Evolutionary conservation across 1,284 basidiomycete genomes (phyloP).

Genomic region (Malassezia arunalokei): DNA sequence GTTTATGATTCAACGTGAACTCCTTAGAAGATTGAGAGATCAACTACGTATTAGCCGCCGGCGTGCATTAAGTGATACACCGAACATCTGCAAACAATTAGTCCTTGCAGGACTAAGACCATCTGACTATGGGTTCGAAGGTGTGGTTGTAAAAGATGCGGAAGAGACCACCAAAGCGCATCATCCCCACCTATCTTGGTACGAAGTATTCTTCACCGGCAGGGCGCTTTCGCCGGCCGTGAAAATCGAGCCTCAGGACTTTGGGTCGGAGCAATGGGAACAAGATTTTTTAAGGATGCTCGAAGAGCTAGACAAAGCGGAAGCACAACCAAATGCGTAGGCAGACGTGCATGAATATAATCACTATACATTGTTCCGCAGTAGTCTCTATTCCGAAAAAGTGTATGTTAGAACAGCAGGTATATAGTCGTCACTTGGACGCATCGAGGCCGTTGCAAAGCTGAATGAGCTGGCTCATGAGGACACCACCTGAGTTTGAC

Average conservation of each 20-base stretch:
- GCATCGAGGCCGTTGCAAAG: constrained; percentile 7
- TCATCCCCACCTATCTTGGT: constrained; percentile 12
- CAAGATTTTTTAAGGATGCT: constrained; percentile 7
- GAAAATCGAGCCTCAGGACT: neutral
- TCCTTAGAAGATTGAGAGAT: neutral
- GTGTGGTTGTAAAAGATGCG: neutral
- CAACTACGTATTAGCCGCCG: neutral
- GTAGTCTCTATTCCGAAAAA: too few relatives aligned
- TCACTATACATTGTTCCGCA: too few relatives aligned
- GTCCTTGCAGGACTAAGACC: constrained; percentile 8
- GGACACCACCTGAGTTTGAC: constrained; percentile 9
- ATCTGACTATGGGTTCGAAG: neutral
- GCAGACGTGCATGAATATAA: too few relatives aligned
- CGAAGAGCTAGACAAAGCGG: neutral
- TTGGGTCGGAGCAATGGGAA: constrained; percentile 1
- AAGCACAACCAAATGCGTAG: neutral
- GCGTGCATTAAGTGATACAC: neutral
- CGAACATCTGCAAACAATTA: constrained; percentile 5
- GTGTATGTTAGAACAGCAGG: too few relatives aligned
- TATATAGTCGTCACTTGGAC: neutral
- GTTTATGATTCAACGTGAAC: constrained; percentile 2
- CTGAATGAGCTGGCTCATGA: constrained; percentile 13
- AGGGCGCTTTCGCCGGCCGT: neutral
- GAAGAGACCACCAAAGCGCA: neutral
- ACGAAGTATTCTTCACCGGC: constrained; percentile 10